Base-by-base conservation (phyloP, 2,329 filamentous ascomycete species). In the Talaromyces pinophilus region DNA sequence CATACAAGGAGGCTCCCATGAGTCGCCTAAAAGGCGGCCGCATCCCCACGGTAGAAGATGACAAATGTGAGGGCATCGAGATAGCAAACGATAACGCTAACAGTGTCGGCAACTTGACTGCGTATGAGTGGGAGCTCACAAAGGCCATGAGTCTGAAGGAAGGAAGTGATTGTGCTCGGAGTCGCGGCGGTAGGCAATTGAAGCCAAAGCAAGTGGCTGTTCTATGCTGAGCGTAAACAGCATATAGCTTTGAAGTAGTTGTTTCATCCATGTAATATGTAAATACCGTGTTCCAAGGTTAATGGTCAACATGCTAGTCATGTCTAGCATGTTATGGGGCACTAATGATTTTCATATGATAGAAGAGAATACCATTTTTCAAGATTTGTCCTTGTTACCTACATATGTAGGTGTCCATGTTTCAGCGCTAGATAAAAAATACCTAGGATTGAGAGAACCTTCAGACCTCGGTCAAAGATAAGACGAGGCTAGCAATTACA, bases 1-100 rank as follows among this genome's bases (percentile, higher is more conserved):
- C 72, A n/a, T 38, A 54, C 5, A 65, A 67, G 17, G 40, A 65
- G 15, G 69, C 67, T 2, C 42, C 65, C 6, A 70, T 72, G 70
- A 15, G n/a, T 3, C 60, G 70, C 11, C 38, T 72, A 19, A 33
- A 44, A 13, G 66, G 69, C 6, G 64, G 59, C 1, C 42, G 57
- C 17, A 68, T 72, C 8, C 69, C 69, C 19, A 40, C 55, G 2
- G 33, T 69, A 15, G 30, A n/a, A 11, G 63, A 69, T 10, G 65
- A 64, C 22, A 11, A 50, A 44, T 40, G 28, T 50, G 62, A 64
- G 5, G 52, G 52, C 2, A 5, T 59, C 11, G 38, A 19, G n/a
- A 48, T 22, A 30, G 28, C 13, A 8, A 40, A 59, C 15, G 22
- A 38, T 2, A 33, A 30, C 19, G 17, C 55, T 28, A n/a, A 52